Percentiles rank a stretch among this genome's conserved stretches.
Evolutionary conservation across 306 rosid species (phyloP).

Genomic region (Sesbania bispinosa): DNA sequence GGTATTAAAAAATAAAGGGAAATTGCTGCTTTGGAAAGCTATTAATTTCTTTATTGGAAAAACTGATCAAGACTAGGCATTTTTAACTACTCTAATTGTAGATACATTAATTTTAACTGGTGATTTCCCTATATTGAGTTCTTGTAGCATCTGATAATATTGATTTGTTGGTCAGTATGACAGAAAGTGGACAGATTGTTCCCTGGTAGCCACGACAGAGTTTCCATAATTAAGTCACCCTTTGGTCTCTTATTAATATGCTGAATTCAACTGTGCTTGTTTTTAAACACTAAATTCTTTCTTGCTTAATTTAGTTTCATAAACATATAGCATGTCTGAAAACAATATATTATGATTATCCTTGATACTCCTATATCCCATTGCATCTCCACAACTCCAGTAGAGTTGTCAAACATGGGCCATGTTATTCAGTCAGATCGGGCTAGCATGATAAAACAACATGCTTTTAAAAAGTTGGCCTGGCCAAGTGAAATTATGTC

Average conservation of each 20-base stretch:
- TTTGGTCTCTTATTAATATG: neutral
- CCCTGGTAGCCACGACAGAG: neutral
- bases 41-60: neutral
- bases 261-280: neutral
- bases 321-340: neutral
- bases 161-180: neutral
- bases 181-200: neutral
- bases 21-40: conserved; percentile 5
- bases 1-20: neutral
- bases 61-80: neutral
- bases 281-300: neutral
- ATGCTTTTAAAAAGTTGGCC: neutral
- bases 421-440: neutral
- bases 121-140: no score
- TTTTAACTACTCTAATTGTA: neutral
- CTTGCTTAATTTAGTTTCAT: neutral
- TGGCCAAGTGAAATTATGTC: no score
- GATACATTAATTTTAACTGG: neutral
- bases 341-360: neutral
- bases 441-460: neutral
- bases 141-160: conserved; percentile 3
- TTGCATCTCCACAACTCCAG: neutral
- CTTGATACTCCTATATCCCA: neutral
- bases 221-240: neutral
- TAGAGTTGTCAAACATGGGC: neutral